A percentile compares a stretch with the other conserved stretches of the same genome.
Conservation (phyloP, 73 alveolate genomes). For the Breviolum minutum region DNA sequence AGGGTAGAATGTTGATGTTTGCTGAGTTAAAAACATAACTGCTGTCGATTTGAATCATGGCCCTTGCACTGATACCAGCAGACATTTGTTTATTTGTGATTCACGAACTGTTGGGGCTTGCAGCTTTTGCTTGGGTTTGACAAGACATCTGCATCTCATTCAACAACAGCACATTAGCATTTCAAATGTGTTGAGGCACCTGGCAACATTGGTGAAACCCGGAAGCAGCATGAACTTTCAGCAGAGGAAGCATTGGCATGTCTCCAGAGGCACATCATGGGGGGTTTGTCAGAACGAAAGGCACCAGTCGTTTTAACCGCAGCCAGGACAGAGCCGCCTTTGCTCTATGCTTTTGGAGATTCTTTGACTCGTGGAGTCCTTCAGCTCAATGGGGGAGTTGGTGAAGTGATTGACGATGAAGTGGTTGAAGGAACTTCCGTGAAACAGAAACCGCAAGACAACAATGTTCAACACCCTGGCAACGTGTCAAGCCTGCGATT, state of each 20-base stretch:
- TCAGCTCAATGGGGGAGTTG: neutral
- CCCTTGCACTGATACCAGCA: too few relatives aligned
- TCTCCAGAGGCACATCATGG: neutral
- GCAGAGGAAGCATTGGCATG: neutral
- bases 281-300: too few relatives aligned
- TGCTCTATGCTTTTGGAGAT: slow-evolving; percentile 29
- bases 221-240: neutral
- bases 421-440: neutral
- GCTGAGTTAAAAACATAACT: too few relatives aligned
- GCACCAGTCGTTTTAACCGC: too few relatives aligned
- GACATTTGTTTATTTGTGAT: too few relatives aligned
- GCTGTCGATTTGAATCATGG: too few relatives aligned
- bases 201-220: neutral
- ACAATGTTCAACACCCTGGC: neutral
- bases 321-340: slow-evolving; percentile 7
- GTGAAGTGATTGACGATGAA: neutral
- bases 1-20: too few relatives aligned
- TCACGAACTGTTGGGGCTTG: too few relatives aligned
- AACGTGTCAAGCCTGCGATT: too few relatives aligned
- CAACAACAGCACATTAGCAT: too few relatives aligned
- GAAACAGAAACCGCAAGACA: neutral
- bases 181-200: neutral
- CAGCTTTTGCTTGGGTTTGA: too few relatives aligned
- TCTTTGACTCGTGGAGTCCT: slow-evolving; percentile 37
- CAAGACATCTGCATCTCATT: too few relatives aligned